Base-by-base conservation (phyloP, 2,329 filamentous ascomycete species). In the Fusarium acutatum region DNA sequence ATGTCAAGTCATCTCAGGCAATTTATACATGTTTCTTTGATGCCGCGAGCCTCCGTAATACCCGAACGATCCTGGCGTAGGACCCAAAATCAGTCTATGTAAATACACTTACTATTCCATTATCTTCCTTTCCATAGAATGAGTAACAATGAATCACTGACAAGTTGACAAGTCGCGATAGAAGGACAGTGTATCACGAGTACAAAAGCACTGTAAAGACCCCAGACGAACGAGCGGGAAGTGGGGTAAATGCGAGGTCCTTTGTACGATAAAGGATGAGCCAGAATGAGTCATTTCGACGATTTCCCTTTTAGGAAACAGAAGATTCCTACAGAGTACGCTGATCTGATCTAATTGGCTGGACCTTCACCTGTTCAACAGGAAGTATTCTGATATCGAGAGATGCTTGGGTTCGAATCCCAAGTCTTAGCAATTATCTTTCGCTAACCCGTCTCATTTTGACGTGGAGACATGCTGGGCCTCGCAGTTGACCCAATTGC, bases 241-340 rank as follows among this genome's bases (percentile, higher is more conserved):
- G 69, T 70, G 71, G 67, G 43, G 35, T 4, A 2, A 15, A 11
- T 34, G 34, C 44, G 60, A 43, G 52, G 46, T 30, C 57, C 6
- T 34, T 35, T 61, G 49, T 47, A 43, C 60, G 61, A 76, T 53
- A 64, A 71, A 75, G 64, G 32, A 74, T 81, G 79, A 81, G 74
- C 75, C 66, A 80, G 69, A 80, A 79, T 81, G 80, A 81, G 61
- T 81, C 80, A 81, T 81, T 77, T 64, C 50, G 63, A 38, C 22
- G 40, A 47, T 56, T 69, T 73, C 76, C 41, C 67, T 47, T 72
- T 67, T 35, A 46, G 75, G 69, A 72, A 63, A 24, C 20, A 7
- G 13, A 28, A n/a, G 15, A 24, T 18, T 38, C 17, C 30, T 28
- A 24, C n/a, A n/a, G n/a, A n/a, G n/a, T n/a, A n/a, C 3, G 2